These are phyloP conservation scores for Hsuehochloa calcarea DNA, from an alignment of 176 grass and related monocot species.

Conservation along the genomic window DNA sequence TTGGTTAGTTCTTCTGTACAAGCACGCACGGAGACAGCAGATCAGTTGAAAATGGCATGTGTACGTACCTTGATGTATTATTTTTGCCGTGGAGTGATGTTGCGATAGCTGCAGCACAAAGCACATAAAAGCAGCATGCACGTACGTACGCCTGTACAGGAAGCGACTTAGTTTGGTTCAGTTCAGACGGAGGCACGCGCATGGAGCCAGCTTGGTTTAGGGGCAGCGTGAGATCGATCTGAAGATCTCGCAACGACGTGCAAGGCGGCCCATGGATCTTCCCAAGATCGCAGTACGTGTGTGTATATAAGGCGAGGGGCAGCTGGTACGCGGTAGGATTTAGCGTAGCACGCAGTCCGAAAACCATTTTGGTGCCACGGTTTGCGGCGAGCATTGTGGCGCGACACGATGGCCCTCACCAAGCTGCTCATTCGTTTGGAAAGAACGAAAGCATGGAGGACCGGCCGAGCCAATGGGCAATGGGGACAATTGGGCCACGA, in stretches of 20 bases:
- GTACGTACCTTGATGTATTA: not conserved
- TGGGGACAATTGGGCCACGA: not conserved
- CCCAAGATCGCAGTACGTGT: not conserved
- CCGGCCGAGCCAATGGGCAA: not conserved
- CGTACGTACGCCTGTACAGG: not conserved
- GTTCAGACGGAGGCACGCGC: not conserved
- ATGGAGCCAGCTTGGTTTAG: not conserved
- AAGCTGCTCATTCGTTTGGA: not conserved
- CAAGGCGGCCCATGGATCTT: not conserved
- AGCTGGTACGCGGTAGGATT: not conserved
- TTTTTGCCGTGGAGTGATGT: not conserved
- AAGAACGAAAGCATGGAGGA: not conserved
- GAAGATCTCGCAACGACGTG: not conserved
- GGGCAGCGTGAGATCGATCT: not conserved
- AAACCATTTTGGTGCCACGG: not conserved
- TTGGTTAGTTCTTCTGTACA: not conserved
- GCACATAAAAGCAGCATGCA: not conserved
- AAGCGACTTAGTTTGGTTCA: not conserved
- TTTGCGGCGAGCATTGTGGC: too few species aligned
- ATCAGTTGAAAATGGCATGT: not conserved
- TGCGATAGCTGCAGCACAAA: not conserved
- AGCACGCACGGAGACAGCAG: not conserved
- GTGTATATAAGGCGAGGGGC: too few species aligned
- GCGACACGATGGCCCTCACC: not conserved
- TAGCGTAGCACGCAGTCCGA: too few species aligned